Evolutionary conservation across 352 stramenopile genomes (phyloP).

Genomic region (Phytophthora pistaciae): DNA sequence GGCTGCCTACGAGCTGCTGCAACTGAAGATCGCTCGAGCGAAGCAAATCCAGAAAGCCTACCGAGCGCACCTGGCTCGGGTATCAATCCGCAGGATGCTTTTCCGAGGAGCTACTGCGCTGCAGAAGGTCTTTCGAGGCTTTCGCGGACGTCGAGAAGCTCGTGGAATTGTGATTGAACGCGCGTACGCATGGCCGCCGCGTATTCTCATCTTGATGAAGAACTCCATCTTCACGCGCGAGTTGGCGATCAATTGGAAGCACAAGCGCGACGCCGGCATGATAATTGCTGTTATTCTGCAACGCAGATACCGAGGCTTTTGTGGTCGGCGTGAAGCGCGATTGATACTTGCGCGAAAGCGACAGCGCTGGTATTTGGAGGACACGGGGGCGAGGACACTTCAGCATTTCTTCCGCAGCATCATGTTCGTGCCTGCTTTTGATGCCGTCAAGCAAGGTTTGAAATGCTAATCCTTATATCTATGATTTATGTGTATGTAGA

Average conservation of each 20-base stretch:
- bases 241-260: conserved; percentile 67
- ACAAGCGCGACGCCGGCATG: conserved; percentile 58
- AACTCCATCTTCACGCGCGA: conserved; percentile 65
- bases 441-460: neutral
- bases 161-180: conserved; percentile 45
- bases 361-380: conserved; percentile 49
- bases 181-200: conserved; percentile 48
- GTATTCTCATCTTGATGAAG: conserved; percentile 58
- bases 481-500: conserved; percentile 25
- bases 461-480: conserved; percentile 1
- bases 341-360: conserved; percentile 32
- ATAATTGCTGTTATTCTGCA: conserved; percentile 51
- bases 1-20: conserved; percentile 28
- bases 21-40: conserved; percentile 38
- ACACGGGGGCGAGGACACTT: conserved; percentile 52
- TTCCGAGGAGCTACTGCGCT: conserved; percentile 51
- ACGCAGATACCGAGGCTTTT: conserved; percentile 56
- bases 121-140: conserved; percentile 66
- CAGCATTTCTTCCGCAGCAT: conserved; percentile 86
- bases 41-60: conserved; percentile 58
- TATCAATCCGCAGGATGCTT: conserved; percentile 48
- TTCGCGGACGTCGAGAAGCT: conserved; percentile 45
- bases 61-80: conserved; percentile 59
- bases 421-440: conserved; percentile 50
- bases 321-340: conserved; percentile 47